Evolutionary conservation across 352 stramenopile genomes (phyloP).

Genomic region (Phytophthora sojae): DNA sequence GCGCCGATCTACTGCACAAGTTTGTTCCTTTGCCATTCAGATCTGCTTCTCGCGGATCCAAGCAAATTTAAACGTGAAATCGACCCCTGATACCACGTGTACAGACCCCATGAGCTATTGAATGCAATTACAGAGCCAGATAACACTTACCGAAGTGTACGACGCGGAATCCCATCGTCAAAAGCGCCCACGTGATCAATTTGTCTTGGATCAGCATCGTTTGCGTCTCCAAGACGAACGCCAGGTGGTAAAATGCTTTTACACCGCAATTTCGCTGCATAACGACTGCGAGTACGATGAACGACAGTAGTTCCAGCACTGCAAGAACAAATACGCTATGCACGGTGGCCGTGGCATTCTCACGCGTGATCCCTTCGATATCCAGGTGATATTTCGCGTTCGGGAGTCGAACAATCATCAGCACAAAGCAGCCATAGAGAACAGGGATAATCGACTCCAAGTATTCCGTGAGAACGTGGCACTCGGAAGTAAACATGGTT

Average conservation of each 20-base stretch:
- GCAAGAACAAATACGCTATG: conserved; percentile 22
- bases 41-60: conserved; percentile 11
- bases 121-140: not conserved
- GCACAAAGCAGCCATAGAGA: not conserved
- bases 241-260: conserved; percentile 34
- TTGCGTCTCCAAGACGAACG: conserved; percentile 49
- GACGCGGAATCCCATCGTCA: conserved; percentile 26
- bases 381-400: not conserved
- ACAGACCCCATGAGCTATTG: not conserved
- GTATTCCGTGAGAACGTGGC: conserved; percentile 46
- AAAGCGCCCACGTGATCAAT: conserved; percentile 35
- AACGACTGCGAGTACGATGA: conserved; percentile 28
- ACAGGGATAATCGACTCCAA: conserved; percentile 32
- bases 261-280: conserved; percentile 37
- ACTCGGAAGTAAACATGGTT: conserved; percentile 44
- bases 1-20: too few relatives aligned
- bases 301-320: conserved; percentile 37
- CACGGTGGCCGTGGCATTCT: conserved; percentile 1
- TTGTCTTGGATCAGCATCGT: conserved; percentile 33
- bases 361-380: not conserved
- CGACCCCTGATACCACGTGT: conserved; percentile 16
- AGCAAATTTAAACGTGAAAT: conserved; percentile 37
- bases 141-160: conserved; percentile 30
- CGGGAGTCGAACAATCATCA: not conserved
- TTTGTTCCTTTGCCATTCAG: too few relatives aligned